These are phyloP conservation scores for Crinitomyces ghanaensis DNA, from an alignment of 805 yeast genomes.

Conservation along the genomic window DNA sequence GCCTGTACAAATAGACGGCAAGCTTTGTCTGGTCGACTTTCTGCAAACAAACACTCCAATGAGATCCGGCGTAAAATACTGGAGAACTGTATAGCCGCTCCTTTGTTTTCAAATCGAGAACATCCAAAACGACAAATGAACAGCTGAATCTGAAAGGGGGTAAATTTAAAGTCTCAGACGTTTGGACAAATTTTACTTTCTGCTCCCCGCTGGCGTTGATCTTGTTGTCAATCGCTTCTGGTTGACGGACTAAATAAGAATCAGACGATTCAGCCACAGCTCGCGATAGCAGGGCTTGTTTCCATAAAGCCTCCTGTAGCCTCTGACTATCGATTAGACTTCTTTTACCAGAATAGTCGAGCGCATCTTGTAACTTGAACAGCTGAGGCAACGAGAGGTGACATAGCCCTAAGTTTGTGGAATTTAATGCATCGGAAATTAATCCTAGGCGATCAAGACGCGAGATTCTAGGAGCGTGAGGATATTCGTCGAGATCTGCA, in stretches of 20 bases:
- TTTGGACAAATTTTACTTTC: conserved; percentile 1
- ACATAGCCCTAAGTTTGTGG: too few relatives aligned
- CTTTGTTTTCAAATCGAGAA: conserved; percentile 34
- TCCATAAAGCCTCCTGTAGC: conserved; percentile 40
- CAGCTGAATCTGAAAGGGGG: conserved; percentile 40
- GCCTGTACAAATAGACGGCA: too few relatives aligned
- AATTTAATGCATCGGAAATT: too few relatives aligned
- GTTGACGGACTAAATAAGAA: background rate
- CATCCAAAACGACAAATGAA: conserved; percentile 39
- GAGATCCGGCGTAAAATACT: conserved; percentile 51
- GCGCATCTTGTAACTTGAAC: too few relatives aligned
- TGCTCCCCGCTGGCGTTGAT: background rate
- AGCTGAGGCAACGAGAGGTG: too few relatives aligned
- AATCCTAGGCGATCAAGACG: too few relatives aligned
- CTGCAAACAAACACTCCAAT: conserved; percentile 46
- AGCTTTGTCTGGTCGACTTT: conserved; percentile 34
- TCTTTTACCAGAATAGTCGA: too few relatives aligned
- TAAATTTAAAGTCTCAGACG: too few relatives aligned
- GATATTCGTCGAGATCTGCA: too few relatives aligned
- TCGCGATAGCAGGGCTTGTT: conserved; percentile 33
- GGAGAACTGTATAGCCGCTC: conserved; percentile 41
- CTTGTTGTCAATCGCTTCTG: background rate
- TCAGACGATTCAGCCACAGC: conserved; percentile 1
- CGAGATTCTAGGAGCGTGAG: too few relatives aligned
- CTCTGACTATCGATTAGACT: conserved; percentile 30